Base-by-base conservation (phyloP, 495 filamentous ascomycete genomes). In the Delitschia confertaspora region DNA sequence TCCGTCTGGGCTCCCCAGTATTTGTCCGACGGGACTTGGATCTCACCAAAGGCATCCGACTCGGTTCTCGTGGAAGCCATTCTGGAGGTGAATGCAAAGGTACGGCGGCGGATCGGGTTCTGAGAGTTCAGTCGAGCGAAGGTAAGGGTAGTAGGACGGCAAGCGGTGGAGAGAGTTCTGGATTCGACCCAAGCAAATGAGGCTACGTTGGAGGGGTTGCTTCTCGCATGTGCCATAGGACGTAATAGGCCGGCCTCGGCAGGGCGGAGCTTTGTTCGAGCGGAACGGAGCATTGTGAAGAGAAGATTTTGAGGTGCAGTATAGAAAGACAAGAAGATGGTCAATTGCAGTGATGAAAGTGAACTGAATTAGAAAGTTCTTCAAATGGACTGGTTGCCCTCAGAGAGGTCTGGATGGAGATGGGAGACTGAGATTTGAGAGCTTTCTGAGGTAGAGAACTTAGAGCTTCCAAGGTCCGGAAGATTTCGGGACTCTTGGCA, bases 1-100 rank as follows among this genome's bases (percentile, higher is more conserved):
- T 98, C 84, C 47, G 91, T 98, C 69, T 98, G 91, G 35, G 91
- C 91, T 61, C 91, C 91, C 91, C 93, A 98, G 75, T 98, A 98
- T 72, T 84, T 93, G 79, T 91, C 86, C 39, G 78, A 74, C 30
- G 83, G 75, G 46, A 98, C 93, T 68, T 79, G 66, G 63, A 98
- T 79, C 65, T 95, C 89, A 61, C 91, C 91, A 67, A 96, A 96
- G 62, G 93, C 93, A 76, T 98, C 91, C 60, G 73, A 87, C 69
- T 98, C 91, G 56, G 79, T 84, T 71, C 91, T 70, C 30, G 76
- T 80, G 9, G 54, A 45, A 4, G 58, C 56, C 62, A 65, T 66
- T 29, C 23, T 51, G 42, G n/a, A 23, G n/a, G 42, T 51, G 25
- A 24, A 44, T 16, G 34, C 13, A 22, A 56, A 56, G 16, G 33